Conservation (phyloP, 2,329 filamentous ascomycete genomes). For the Sclerotinia minor region DNA sequence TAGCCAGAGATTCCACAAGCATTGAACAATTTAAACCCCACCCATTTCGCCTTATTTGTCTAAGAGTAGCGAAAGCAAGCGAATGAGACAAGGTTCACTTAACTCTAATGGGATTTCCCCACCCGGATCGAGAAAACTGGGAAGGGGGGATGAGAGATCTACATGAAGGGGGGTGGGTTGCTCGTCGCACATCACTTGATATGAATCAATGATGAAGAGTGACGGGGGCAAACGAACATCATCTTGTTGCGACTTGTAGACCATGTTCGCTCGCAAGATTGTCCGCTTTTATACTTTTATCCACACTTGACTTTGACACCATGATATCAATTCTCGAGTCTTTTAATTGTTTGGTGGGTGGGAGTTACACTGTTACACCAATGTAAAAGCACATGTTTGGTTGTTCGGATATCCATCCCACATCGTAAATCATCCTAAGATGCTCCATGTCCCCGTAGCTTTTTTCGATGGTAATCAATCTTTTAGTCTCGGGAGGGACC, state of each 20-base stretch:
- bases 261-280: background rate
- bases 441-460: background rate
- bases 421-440: constrained; percentile 10
- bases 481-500: constrained; percentile 21
- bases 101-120: constrained; percentile 17
- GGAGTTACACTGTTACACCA: background rate
- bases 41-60: constrained; percentile 19
- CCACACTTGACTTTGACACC: constrained; percentile 3
- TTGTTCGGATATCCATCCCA: constrained; percentile 7
- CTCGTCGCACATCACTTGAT: constrained; percentile 11
- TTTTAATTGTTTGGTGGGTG: background rate
- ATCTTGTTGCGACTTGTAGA: background rate
- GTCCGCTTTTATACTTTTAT: background rate
- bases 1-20: constrained; percentile 16
- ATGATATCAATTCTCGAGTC: background rate
- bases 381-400: background rate
- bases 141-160: constrained; percentile 6
- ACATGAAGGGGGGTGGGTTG: background rate
- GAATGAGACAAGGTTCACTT: constrained; percentile 16
- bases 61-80: constrained; percentile 23
- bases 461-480: constrained; percentile 8
- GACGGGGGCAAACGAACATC: constrained; percentile 3
- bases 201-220: background rate
- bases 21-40: background rate
- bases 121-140: constrained; percentile 11